These are phyloP conservation scores for Solanum hybrid DNA, from an alignment of 305 asterid genomes.

Conservation along the genomic window DNA sequence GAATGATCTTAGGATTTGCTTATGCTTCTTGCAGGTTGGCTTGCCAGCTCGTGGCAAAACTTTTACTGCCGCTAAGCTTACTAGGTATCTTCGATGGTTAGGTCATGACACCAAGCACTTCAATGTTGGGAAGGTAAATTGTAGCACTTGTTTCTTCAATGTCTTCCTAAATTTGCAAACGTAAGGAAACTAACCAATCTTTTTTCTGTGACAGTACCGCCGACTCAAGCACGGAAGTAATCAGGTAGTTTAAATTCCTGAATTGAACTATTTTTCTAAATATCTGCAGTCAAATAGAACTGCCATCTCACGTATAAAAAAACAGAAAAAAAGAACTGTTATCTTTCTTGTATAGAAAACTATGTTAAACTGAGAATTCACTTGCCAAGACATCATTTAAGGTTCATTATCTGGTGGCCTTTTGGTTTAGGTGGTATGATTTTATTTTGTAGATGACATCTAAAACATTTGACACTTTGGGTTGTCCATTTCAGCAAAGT, in stretches of 20 bases:
- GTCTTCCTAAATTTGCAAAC: constrained; percentile 14
- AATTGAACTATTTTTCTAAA: neutral
- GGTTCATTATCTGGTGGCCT: neutral
- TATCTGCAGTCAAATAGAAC: neutral
- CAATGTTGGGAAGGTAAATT: constrained; percentile 92
- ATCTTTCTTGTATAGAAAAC: neutral
- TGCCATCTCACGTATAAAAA: neutral
- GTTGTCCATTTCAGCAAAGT: neutral
- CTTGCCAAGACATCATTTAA: neutral
- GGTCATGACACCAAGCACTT: constrained; percentile 99
- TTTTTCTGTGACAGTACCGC: constrained; percentile 67
- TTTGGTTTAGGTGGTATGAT: neutral
- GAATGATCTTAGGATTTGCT: constrained; percentile 12
- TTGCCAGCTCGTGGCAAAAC: constrained; percentile 99
- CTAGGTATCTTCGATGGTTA: constrained; percentile 98
- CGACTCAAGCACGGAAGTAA: constrained; percentile 93
- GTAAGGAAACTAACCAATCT: constrained; percentile 7
- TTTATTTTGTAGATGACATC: neutral
- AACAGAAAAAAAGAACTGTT: neutral
- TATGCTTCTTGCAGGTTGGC: constrained; percentile 60
- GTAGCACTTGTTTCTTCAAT: constrained; percentile 1
- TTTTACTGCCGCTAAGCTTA: constrained; percentile 97
- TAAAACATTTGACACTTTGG: neutral
- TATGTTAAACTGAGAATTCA: neutral
- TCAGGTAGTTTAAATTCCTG: constrained; percentile 55